A percentile compares a stretch with the other conserved stretches of the same genome.
Conservation (phyloP, 306 rosid genomes). For the Heteromeles arbutifolia region DNA sequence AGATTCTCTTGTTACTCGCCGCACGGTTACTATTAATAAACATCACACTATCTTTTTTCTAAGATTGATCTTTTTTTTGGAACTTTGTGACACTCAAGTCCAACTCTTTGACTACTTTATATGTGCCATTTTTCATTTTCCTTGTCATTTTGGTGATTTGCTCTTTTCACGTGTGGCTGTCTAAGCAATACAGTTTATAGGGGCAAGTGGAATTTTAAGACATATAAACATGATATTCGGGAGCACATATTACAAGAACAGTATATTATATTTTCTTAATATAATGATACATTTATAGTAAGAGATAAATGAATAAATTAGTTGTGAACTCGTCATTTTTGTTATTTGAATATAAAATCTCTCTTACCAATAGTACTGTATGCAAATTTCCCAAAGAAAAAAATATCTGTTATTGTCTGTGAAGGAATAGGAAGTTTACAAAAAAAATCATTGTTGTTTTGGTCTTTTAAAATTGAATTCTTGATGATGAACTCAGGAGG, state of each 20-base stretch:
- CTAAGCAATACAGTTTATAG: background rate
- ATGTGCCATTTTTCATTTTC: constrained; percentile 11
- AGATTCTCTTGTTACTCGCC: background rate
- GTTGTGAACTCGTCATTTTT: no score
- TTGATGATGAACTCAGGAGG: constrained; percentile 51
- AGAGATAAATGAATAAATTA: no score
- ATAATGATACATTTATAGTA: no score
- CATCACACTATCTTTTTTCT: constrained; percentile 15
- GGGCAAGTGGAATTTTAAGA: constrained; percentile 1
- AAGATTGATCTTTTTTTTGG: constrained; percentile 12
- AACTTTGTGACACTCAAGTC: constrained; percentile 20
- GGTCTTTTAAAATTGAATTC: background rate
- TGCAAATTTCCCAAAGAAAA: background rate
- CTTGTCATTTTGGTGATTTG: constrained; percentile 17
- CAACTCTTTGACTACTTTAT: constrained; percentile 25
- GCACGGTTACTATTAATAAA: constrained; percentile 8
- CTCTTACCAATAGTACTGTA: background rate
- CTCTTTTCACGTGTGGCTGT: constrained; percentile 18
- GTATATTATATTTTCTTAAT: background rate
- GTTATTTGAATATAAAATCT: no score
- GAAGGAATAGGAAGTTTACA: background rate
- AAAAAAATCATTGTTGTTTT: background rate
- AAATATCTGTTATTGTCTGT: background rate
- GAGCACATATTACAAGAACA: background rate
- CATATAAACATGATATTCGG: background rate